Conservation (phyloP, 805 yeast species). For the Nakazawaea ambrosiae region DNA sequence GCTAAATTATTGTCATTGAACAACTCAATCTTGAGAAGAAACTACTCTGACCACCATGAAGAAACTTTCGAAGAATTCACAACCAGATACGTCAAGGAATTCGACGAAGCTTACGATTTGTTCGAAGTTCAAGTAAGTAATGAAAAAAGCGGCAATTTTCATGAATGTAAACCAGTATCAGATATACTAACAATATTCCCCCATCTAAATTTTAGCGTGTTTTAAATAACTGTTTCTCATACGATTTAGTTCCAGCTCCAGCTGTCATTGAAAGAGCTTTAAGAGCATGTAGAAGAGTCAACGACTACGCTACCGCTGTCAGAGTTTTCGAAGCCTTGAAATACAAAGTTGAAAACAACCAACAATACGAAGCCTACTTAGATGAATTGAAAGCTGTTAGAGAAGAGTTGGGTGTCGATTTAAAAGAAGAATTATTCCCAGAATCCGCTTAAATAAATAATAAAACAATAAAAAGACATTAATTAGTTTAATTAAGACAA, state of each 20-base stretch:
- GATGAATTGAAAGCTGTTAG: slow-evolving; percentile 90
- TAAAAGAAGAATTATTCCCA: slow-evolving; percentile 81
- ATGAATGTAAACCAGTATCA: not conserved
- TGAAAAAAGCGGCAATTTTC: not conserved
- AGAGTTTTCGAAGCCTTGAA: slow-evolving; percentile 97
- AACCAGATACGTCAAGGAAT: slow-evolving; percentile 84
- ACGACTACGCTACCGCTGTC: slow-evolving; percentile 97
- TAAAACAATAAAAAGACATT: not conserved
- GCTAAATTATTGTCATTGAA: slow-evolving; percentile 16
- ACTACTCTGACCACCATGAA: slow-evolving; percentile 78
- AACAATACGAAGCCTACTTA: slow-evolving; percentile 92
- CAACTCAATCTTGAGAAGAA: slow-evolving; percentile 36
- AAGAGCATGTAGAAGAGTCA: slow-evolving; percentile 97
- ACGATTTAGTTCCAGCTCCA: slow-evolving; percentile 98
- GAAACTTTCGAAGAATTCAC: slow-evolving; percentile 96
- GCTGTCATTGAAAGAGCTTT: slow-evolving; percentile 91
- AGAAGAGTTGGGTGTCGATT: slow-evolving; percentile 86
- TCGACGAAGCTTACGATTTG: slow-evolving; percentile 85
- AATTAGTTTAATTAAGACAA: not conserved
- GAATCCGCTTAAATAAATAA: slow-evolving; percentile 17
- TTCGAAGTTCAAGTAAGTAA: slow-evolving; percentile 63
- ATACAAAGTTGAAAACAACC: slow-evolving; percentile 90
- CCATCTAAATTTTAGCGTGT: slow-evolving; percentile 57
- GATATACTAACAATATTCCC: slow-evolving; percentile 19
- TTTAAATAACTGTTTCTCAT: slow-evolving; percentile 94